Evolutionary conservation across 805 yeast species (phyloP).

Genomic region (Yarrowia deformans): DNA sequence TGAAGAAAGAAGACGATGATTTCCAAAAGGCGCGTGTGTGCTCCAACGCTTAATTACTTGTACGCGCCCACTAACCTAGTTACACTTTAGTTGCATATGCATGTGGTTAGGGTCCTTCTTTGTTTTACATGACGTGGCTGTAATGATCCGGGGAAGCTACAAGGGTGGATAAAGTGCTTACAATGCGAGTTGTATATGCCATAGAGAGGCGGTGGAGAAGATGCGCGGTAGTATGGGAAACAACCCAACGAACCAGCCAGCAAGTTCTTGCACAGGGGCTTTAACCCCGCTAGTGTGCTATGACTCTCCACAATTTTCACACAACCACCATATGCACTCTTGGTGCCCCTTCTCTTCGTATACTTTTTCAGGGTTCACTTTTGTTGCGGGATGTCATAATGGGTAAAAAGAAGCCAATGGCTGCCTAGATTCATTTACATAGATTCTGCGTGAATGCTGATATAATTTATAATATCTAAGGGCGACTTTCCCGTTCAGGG

Average conservation of each 20-base stretch:
- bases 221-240: no score
- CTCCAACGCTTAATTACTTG: neutral
- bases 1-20: neutral
- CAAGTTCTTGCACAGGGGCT: no score
- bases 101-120: slow-evolving; percentile 2
- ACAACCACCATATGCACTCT: neutral
- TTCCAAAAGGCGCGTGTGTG: neutral
- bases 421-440: no score
- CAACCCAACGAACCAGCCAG: no score
- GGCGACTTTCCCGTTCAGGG: no score
- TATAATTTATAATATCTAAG: no score
- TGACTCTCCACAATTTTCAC: neutral
- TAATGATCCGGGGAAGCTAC: neutral
- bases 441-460: no score
- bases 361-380: neutral
- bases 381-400: no score
- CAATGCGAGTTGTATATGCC: neutral
- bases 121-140: slow-evolving; percentile 28
- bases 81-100: slow-evolving; percentile 19
- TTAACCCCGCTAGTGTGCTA: no score
- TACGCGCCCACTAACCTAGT: slow-evolving; percentile 13
- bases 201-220: neutral
- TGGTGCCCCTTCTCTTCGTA: neutral
- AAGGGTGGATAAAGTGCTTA: neutral
- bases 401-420: no score